Conservation (phyloP, 2,329 filamentous ascomycete genomes). For the Exophiala xenobiotica region DNA sequence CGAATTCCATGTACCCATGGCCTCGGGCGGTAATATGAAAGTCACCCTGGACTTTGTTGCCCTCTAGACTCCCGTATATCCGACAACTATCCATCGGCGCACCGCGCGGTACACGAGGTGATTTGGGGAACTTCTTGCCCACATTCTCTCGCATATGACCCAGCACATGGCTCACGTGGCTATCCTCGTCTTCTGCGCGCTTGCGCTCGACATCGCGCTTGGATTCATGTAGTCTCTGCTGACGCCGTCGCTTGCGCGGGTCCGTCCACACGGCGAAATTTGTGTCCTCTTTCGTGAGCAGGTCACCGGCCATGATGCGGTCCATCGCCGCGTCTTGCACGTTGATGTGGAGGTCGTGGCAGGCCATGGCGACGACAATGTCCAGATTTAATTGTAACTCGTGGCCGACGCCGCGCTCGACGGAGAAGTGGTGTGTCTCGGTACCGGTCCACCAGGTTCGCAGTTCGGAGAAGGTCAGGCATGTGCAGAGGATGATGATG, state of each 20-base stretch:
- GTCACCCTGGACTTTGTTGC: constrained; percentile 97
- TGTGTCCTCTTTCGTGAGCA: constrained; percentile 73
- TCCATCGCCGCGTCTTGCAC: constrained; percentile 95
- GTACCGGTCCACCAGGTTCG: constrained; percentile 78
- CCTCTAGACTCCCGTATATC: constrained; percentile 82
- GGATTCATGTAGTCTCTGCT: constrained; percentile 49
- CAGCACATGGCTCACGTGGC: constrained; percentile 90
- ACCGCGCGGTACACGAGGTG: constrained; percentile 61
- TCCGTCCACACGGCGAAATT: constrained; percentile 72
- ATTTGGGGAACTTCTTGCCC: constrained; percentile 66
- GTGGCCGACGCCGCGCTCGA: constrained; percentile 87
- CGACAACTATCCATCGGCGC: constrained; percentile 73
- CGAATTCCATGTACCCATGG: constrained; percentile 86
- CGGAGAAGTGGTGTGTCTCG: constrained; percentile 86
- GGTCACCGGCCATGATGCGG: constrained; percentile 76
- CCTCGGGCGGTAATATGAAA: constrained; percentile 96
- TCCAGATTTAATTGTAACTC: constrained; percentile 93
- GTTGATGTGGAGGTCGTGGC: constrained; percentile 86
- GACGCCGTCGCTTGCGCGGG: constrained; percentile 39
- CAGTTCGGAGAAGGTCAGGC: constrained; percentile 77
- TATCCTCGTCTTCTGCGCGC: constrained; percentile 60
- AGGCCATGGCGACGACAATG: constrained; percentile 85
- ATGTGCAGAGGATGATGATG: constrained; percentile 70
- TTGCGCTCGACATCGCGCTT: constrained; percentile 59
- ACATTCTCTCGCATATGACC: constrained; percentile 68